A percentile compares a stretch with the other conserved stretches of the same genome.
Evolutionary conservation across 768 basidiomycete species (phyloP).

Genomic region (Kwoniella dejecticola): DNA sequence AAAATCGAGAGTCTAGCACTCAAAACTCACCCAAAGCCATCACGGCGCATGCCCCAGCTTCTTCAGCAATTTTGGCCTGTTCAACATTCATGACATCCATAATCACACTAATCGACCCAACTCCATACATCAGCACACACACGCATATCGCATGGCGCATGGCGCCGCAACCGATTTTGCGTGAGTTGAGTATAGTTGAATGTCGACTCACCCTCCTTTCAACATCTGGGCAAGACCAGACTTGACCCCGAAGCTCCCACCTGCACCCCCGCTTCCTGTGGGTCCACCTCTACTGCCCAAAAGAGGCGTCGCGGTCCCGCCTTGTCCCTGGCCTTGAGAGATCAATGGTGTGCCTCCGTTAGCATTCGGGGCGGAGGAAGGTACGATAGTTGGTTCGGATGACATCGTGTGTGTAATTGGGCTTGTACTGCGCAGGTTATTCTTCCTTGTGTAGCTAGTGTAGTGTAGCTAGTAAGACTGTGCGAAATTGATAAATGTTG

Average conservation of each 20-base stretch:
- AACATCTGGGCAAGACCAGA: conserved; percentile 96
- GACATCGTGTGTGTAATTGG: too few species aligned
- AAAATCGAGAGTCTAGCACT: neutral
- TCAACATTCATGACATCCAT: conserved; percentile 74
- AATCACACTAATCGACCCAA: conserved; percentile 46
- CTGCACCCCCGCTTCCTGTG: conserved; percentile 32
- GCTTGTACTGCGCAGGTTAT: too few species aligned
- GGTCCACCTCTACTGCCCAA: conserved; percentile 28
- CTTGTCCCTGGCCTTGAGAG: too few species aligned
- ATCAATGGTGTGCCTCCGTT: conserved; percentile 14
- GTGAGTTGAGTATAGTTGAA: neutral
- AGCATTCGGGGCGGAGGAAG: conserved; percentile 35
- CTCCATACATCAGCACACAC: too few species aligned
- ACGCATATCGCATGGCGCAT: too few species aligned
- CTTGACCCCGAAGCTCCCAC: conserved; percentile 64
- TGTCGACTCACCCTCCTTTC: conserved; percentile 59
- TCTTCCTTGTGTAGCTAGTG: too few species aligned
- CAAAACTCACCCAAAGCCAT: conserved; percentile 62
- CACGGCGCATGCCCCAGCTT: conserved; percentile 95
- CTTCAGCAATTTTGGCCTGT: conserved; percentile 89
- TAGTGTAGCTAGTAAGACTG: too few species aligned
- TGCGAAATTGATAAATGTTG: too few species aligned
- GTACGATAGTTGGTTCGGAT: conserved; percentile 45
- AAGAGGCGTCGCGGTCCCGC: conserved; percentile 42
- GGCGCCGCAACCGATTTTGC: conserved; percentile 62